Evolutionary conservation across 129 eudicot genomes (phyloP).

Genomic region (Apium graveolens): DNA sequence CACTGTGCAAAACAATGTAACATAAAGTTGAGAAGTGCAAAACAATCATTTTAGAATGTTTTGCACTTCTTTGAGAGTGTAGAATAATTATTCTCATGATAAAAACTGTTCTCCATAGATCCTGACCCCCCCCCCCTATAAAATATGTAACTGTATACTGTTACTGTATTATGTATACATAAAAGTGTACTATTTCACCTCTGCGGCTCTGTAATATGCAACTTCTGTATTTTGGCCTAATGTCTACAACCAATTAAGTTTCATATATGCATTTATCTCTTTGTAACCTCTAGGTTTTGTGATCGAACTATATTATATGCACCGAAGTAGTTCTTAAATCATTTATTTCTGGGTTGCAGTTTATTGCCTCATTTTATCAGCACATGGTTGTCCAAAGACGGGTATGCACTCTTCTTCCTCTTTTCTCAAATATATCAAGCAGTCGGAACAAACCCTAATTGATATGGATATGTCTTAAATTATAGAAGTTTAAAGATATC

Average conservation of each 20-base stretch:
- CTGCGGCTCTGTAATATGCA: background rate
- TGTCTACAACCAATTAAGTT: background rate
- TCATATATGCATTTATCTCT: background rate
- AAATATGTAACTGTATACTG: background rate
- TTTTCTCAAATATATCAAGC: background rate
- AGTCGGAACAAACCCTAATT: background rate
- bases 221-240: background rate
- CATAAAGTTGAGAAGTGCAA: background rate
- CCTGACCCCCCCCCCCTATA: background rate
- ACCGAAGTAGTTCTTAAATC: conserved; percentile 9
- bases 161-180: background rate
- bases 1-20: background rate
- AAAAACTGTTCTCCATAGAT: background rate
- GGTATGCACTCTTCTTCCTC: conserved; percentile 39
- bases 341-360: conserved; percentile 41
- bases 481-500: background rate
- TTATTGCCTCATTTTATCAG: conserved; percentile 90
- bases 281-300: background rate
- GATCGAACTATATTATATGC: conserved; percentile 6
- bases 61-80: too few relatives aligned
- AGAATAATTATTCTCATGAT: too few relatives aligned
- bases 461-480: background rate
- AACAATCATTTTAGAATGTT: too few relatives aligned
- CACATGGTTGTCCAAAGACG: conserved; percentile 93
- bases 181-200: background rate